phyloP scores from a whole-genome alignment of 2,329 filamentous ascomycete species.

The Eutypella sp. region DNA sequence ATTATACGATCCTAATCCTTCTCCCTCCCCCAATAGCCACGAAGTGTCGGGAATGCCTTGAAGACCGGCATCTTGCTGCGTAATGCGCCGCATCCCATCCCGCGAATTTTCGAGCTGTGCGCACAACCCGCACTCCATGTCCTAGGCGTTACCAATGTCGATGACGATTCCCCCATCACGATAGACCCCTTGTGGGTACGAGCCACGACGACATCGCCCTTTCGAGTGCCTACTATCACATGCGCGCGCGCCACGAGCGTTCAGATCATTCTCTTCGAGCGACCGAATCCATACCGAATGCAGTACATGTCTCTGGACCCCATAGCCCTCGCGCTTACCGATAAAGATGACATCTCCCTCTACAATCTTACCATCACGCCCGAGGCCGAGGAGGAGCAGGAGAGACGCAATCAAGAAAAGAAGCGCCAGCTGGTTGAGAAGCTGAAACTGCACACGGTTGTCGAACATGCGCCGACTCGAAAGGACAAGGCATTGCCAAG shows the following conservation, averaged over 20 bases:
- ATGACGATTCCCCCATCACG: conserved; percentile 34
- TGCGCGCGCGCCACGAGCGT: conserved; percentile 69
- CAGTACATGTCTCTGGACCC: conserved; percentile 92
- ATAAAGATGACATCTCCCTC: conserved; percentile 50
- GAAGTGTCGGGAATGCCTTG: conserved; percentile 82
- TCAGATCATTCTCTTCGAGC: conserved; percentile 84
- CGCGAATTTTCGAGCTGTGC: conserved; percentile 78
- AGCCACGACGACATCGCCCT: conserved; percentile 48
- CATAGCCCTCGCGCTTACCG: conserved; percentile 79
- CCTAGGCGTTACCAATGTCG: conserved; percentile 73
- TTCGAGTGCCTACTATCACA: conserved; percentile 63
- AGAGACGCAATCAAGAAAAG: conserved; percentile 51
- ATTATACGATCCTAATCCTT: too few relatives aligned
- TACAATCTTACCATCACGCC: conserved; percentile 40
- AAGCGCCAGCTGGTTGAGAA: conserved; percentile 74
- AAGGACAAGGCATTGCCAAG: conserved; percentile 77
- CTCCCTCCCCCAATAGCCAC: conserved; percentile 49
- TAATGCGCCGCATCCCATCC: conserved; percentile 72
- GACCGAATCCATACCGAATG: conserved; percentile 82
- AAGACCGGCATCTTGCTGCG: conserved; percentile 78
- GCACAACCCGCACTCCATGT: conserved; percentile 80
- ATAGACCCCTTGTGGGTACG: conserved; percentile 68
- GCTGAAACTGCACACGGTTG: conserved; percentile 79
- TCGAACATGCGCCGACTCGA: conserved; percentile 67
- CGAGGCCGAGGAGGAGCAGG: conserved; percentile 68